Evolutionary conservation across 2,329 filamentous ascomycete species (phyloP), one percentile per base, ranked within the genome.

Genomic region (Colletotrichum tanaceti): DNA sequence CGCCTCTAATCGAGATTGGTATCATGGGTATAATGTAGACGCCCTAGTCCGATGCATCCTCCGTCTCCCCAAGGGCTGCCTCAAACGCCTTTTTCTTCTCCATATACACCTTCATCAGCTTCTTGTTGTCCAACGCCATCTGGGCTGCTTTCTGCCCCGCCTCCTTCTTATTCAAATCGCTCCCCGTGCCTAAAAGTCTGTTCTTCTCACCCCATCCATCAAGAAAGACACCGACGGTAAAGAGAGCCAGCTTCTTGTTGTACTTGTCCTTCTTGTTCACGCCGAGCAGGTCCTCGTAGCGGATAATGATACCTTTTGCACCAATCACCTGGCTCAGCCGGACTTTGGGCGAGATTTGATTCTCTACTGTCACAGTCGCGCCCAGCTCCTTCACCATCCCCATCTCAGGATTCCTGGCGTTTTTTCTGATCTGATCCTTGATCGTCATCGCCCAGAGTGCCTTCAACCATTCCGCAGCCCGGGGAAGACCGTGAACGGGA

Each of bases 361-460:
- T 18, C 32, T 61, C 66, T 28, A 41, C 44, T 11, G 46, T 39
- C 46, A 41, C 46, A 11, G 50, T 44, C 16, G n/a, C 53, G 16
- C 71, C 67, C 46, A 75, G 57, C 50, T 75, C 73, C 32, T 63
- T 64, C n/a, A 70, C 63, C 5, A 43, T 47, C 44, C 55, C 58
- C 10, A 63, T 35, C 10, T 58, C 63, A 38, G 49, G 67, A 52
- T 14, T 71, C 65, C 35, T 68, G 64, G 43, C 58, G 24, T 32
- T 66, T 46, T 50, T 22, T 49, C 70, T 64, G 49, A 91, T 87
- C 35, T 90, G 84, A 28, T 86, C 79, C 35, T 81, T 76, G 44
- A 97, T 79, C 5, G 87, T 88, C 54, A 84, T 87, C 4, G 86
- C 86, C 93, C 94, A 98, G 0, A 98, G 81, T 9, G 85, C 80